Percentiles rank a stretch among this genome's conserved stretches.
These are phyloP conservation scores for Aquilaria sinensis DNA, from an alignment of 345 rosid genomes.

Conservation along the genomic window DNA sequence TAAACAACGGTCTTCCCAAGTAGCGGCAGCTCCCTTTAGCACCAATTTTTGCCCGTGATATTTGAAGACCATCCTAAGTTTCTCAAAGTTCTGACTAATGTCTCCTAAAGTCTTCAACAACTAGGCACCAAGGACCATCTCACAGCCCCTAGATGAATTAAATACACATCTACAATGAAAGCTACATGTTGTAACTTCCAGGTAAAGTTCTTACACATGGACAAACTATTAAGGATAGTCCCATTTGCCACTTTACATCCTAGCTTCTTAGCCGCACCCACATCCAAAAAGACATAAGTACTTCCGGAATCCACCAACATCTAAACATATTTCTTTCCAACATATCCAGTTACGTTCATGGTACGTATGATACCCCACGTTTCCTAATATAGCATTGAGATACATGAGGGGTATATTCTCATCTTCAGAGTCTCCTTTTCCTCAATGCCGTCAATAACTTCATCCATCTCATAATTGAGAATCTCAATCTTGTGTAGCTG, in stretches of 20 bases:
- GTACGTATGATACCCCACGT: neutral
- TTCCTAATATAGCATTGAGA: too few species aligned
- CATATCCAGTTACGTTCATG: neutral
- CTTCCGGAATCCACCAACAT: neutral
- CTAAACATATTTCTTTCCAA: neutral
- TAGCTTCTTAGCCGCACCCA: neutral
- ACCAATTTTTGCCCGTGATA: too few species aligned
- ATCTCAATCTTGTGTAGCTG: too few species aligned
- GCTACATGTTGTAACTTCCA: too few species aligned
- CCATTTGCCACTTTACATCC: conserved; percentile 2
- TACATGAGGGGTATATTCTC: too few species aligned
- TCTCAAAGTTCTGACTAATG: neutral
- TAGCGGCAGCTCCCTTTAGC: too few species aligned
- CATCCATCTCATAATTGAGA: too few species aligned
- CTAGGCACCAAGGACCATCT: neutral
- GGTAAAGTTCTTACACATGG: neutral
- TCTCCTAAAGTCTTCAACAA: neutral
- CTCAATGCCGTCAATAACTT: too few species aligned
- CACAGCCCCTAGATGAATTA: neutral
- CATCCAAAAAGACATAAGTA: neutral
- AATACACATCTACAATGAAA: neutral
- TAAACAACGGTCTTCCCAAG: too few species aligned
- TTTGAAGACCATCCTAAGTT: neutral
- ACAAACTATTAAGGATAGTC: neutral
- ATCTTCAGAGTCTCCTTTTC: too few species aligned